Base-by-base conservation (phyloP, 805 yeast genomes). In the Sugiyamaella boreocaroliniensis region DNA sequence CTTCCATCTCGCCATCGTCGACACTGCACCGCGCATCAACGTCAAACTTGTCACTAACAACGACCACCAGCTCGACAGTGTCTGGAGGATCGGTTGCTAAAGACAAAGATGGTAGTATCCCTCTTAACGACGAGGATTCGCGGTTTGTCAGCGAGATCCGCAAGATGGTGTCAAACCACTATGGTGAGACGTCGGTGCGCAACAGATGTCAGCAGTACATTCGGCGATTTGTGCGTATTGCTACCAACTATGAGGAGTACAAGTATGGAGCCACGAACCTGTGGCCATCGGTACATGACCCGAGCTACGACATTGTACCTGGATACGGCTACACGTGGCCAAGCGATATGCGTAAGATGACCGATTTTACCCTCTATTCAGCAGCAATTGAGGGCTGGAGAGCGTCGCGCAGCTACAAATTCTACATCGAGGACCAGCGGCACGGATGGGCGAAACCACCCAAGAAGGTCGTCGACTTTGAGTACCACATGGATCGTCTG, bases 281-380 rank as follows among this genome's bases (percentile, higher is more conserved):
- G 45, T 47, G 46, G 58, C 53, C 53, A n/a, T 42, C 54, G 18
- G 40, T 47, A 1, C 52, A 34, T 15, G 57, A 57, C 43, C 47
- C 57, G 14, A 43, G 48, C 40, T 62, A 52, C 47, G 22, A 34
- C 14, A 61, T 57, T 29, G 52, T 64, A 5, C 62, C 62, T 9
- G 66, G 65, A 7, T 62, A 63, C 49, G 71, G 71, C n/a, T 64
- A 61, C 47, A 58, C 57, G 15, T 67, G 68, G 69, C 43, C 58
- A n/a, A 55, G 53, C 37, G 68, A 63, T 15, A 48, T 47, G 9
- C 61, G 59, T 29, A 56, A 55, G 43, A 48, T 46, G n/a, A 50
- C 45, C 43, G 69, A 64, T 48, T 51, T 60, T 29, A 48, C 52
- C 14, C 45, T 51, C 3, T 64, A 63, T 48, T 58, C 54, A 16